Evolutionary conservation across 2,329 filamentous ascomycete genomes (phyloP), one percentile per base, ranked within the genome.

Genomic region (Aspergillus oerlinghausenensis): DNA sequence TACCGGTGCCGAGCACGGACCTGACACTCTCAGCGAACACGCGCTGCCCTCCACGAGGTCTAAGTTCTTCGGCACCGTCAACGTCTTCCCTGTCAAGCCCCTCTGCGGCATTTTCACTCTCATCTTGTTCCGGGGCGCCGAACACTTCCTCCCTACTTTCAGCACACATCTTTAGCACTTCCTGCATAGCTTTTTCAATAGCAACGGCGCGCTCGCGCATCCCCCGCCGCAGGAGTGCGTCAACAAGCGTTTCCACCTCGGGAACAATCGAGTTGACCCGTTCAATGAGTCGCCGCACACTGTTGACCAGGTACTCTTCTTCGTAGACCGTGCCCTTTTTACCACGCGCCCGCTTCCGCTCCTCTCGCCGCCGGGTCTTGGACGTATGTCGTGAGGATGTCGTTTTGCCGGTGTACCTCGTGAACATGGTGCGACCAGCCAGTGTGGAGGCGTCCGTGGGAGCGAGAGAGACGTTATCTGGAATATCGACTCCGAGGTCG

Each of bases 251-350:
- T 67, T 85, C 82, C 0, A 90, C 84, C 71, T 99, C 94, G 0
- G 84, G 81, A 51, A 86, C 82, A 2, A 88, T 82, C 23, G 80
- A 80, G 71, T 92, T 91, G 23, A 96, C 85, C 38, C 92, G 82
- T 71, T 96, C 91, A 14, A 96, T 84, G 35, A 99, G 80, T 25
- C 94, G 82, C 11, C 88, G 84, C 38, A 97, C 86, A 64, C 88
- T 93, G 72, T 92, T 94, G 57, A 96, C 87, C 4, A 99, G 83
- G 73, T 99, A 99, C 74, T 97, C 94, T 70, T 97, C 93, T 73
- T 99, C 94, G 73, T 99, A 99, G 4, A 99, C 90, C 17, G 90
- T 96, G 10, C 94, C 94, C 79, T 97, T 97, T 73, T 96, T 93
- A 25, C 94, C 94, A 7, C 91, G 81, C 0, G 94, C 94, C 17